Evolutionary conservation across 2,329 filamentous ascomycete species (phyloP).

Genomic region (Fusarium coffeatum): DNA sequence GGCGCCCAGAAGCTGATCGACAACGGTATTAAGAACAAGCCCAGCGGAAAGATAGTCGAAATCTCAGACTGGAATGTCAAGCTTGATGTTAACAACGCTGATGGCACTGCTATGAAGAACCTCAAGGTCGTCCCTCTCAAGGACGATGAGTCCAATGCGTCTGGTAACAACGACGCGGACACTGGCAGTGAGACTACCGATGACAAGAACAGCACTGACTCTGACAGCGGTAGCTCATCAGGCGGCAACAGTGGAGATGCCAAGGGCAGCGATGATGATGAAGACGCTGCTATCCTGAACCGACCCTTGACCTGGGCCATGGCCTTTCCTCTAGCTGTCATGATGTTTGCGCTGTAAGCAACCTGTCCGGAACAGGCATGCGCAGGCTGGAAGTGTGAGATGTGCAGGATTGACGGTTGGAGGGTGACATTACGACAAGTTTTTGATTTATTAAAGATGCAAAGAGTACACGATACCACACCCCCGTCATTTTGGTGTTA

Average conservation of each 20-base stretch:
- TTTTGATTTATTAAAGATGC: slow-evolving; percentile 35
- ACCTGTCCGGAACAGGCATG: not conserved
- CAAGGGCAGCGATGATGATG: slow-evolving; percentile 45
- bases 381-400: slow-evolving; percentile 2
- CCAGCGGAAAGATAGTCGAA: slow-evolving; percentile 74
- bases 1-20: slow-evolving; percentile 79
- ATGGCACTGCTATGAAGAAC: slow-evolving; percentile 56
- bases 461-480: slow-evolving; percentile 39
- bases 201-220: slow-evolving; percentile 39
- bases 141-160: slow-evolving; percentile 59
- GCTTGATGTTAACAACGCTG: slow-evolving; percentile 55
- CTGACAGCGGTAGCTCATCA: slow-evolving; percentile 30
- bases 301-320: slow-evolving; percentile 51
- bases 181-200: slow-evolving; percentile 48
- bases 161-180: slow-evolving; percentile 56
- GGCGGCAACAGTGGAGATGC: slow-evolving; percentile 32
- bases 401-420: slow-evolving; percentile 26
- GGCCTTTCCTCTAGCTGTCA: slow-evolving; percentile 50
- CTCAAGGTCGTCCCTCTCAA: slow-evolving; percentile 61
- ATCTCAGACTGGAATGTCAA: slow-evolving; percentile 72
- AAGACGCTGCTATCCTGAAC: slow-evolving; percentile 47
- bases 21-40: slow-evolving; percentile 75
- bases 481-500: slow-evolving; percentile 3
- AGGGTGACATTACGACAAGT: slow-evolving; percentile 17
- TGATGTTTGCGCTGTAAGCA: slow-evolving; percentile 50